Percentiles rank a stretch among this genome's conserved stretches.
phyloP scores from a whole-genome alignment of 305 asterid genomes.

The Solanum hybrid region DNA sequence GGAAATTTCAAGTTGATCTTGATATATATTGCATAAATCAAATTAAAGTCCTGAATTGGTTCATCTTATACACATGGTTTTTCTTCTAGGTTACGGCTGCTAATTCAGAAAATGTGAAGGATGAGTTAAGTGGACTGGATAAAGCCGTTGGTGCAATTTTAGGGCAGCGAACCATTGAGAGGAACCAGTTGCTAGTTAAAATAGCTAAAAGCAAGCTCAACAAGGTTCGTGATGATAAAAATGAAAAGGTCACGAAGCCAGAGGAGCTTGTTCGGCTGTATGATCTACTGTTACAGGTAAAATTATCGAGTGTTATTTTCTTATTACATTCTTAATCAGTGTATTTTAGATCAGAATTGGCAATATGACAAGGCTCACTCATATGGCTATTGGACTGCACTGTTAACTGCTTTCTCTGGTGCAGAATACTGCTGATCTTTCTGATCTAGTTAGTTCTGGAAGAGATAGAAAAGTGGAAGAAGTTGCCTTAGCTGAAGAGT shows the following conservation, averaged over 20 bases:
- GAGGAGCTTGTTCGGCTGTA: conserved; percentile 91
- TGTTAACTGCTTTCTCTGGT: conserved; percentile 11
- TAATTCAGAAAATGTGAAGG: conserved; percentile 79
- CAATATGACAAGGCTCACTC: conserved; percentile 3
- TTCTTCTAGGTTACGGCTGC: conserved; percentile 65
- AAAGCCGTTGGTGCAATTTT: conserved; percentile 85
- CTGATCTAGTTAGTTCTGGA: conserved; percentile 91
- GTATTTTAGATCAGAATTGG: not conserved
- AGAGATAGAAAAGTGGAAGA: conserved; percentile 89
- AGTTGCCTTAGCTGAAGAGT: conserved; percentile 77
- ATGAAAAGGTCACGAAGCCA: conserved; percentile 79
- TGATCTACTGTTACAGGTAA: conserved; percentile 80
- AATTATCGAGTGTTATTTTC: conserved; percentile 1
- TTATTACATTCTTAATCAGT: not conserved
- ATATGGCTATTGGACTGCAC: not conserved
- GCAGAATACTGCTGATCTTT: conserved; percentile 83
- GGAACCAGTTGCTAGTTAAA: conserved; percentile 77
- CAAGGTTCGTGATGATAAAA: conserved; percentile 72
- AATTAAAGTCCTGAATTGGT: not conserved
- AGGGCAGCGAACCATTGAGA: conserved; percentile 88
- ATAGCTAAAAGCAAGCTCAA: conserved; percentile 73
- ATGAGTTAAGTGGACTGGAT: conserved; percentile 89
- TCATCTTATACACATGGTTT: conserved; percentile 9
- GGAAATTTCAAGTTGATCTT: not conserved
- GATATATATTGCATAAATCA: conserved; percentile 5